These are phyloP conservation scores for Sapria himalayana DNA, from an alignment of 345 rosid genomes.

Conservation along the genomic window DNA sequence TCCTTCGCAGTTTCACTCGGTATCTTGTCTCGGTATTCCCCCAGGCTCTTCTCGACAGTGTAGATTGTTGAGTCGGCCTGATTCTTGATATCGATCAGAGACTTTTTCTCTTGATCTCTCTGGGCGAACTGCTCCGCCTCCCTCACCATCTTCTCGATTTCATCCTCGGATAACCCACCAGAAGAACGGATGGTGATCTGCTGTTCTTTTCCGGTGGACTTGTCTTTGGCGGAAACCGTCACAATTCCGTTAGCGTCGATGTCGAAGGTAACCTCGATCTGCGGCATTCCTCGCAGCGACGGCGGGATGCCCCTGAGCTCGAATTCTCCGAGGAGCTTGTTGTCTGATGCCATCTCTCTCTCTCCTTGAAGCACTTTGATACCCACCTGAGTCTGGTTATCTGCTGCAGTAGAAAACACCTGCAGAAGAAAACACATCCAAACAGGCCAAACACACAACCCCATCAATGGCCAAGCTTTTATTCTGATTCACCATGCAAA, in stretches of 20 bases:
- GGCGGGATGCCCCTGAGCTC: conserved; percentile 82
- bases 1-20: conserved; percentile 50
- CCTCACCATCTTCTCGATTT: conserved; percentile 71
- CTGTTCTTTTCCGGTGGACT: conserved; percentile 57
- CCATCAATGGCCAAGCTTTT: too few species aligned
- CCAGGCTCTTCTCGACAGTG: conserved; percentile 73
- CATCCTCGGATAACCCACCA: conserved; percentile 71
- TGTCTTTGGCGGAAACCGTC: conserved; percentile 81
- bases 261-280: conserved; percentile 76
- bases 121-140: conserved; percentile 68
- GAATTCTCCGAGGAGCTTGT: conserved; percentile 64
- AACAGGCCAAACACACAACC: too few species aligned
- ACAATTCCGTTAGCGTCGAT: conserved; percentile 86
- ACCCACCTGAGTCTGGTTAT: conserved; percentile 74
- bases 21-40: conserved; percentile 63
- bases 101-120: conserved; percentile 54
- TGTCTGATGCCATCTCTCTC: conserved; percentile 79
- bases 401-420: conserved; percentile 88
- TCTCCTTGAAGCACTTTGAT: conserved; percentile 83
- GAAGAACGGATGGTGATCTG: conserved; percentile 83
- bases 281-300: conserved; percentile 70
- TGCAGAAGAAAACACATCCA: conserved; percentile 8
- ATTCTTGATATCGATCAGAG: conserved; percentile 49
- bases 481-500: too few species aligned
- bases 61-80: conserved; percentile 61